phyloP scores from a whole-genome alignment of 2,329 filamentous ascomycete species.

The Xylaria sp. region DNA sequence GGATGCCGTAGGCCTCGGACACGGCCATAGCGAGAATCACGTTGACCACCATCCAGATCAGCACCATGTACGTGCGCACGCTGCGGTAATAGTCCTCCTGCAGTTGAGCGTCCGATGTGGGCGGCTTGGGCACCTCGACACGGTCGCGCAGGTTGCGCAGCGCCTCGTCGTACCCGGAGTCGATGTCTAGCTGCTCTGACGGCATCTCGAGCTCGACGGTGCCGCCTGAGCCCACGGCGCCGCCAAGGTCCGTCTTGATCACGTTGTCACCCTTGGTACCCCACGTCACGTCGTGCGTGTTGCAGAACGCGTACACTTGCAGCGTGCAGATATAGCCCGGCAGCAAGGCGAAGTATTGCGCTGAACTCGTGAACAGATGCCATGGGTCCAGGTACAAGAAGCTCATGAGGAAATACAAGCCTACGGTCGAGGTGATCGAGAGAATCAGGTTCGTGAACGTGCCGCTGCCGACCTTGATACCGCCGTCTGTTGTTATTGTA shows the following conservation, averaged over 20 bases:
- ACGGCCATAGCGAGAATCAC: conserved; percentile 93
- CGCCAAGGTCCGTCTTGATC: conserved; percentile 88
- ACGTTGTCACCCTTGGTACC: conserved; percentile 98
- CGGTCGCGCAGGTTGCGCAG: conserved; percentile 94
- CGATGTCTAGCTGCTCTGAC: conserved; percentile 95
- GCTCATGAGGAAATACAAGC: conserved; percentile 94
- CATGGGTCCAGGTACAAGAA: conserved; percentile 97
- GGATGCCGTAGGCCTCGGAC: conserved; percentile 79
- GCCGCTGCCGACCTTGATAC: conserved; percentile 76
- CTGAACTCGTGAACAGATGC: conserved; percentile 96
- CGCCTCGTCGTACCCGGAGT: conserved; percentile 95
- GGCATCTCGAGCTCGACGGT: conserved; percentile 98
- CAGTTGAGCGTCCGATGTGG: conserved; percentile 75
- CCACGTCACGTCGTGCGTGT: conserved; percentile 98
- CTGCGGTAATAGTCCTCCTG: conserved; percentile 99
- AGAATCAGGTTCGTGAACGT: conserved; percentile 95
- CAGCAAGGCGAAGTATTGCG: conserved; percentile 90
- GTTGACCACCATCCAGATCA: conserved; percentile 92
- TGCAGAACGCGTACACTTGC: conserved; percentile 98
- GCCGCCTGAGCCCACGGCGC: conserved; percentile 75
- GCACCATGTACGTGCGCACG: conserved; percentile 97
- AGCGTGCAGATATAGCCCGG: conserved; percentile 96
- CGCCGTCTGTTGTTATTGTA: conserved; percentile 60
- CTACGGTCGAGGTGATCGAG: conserved; percentile 84
- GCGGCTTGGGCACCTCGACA: conserved; percentile 73